Evolutionary conservation across 495 filamentous ascomycete genomes (phyloP), one percentile per base, ranked within the genome.

Genomic region (Thozetella sp.): DNA sequence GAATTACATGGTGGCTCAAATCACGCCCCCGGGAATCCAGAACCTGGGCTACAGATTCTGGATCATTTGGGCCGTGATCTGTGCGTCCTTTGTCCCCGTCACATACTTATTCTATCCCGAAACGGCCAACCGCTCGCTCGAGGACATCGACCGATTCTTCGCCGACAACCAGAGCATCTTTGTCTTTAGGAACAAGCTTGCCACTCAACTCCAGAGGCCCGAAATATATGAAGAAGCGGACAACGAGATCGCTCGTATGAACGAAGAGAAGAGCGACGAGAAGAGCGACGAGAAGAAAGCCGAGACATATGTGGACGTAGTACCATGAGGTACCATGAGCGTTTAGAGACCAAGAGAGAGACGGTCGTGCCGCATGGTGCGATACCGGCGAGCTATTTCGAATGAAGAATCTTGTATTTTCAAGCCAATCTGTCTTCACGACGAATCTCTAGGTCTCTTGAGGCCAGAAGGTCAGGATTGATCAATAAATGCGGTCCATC

Each of bases 121-220:
- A 15, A 37, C 30, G 30, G 30, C 30, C 6, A 37, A 37, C 30
- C 30, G 30, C 6, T 37, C 30, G 15, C 30, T 54, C 3, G 52
- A 54, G 52, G 52, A 54, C 19, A 22, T 54, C 52, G 52, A 54
- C 24, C 11, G 52, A n/a, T 54, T 54, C 52, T 54, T 54, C 24
- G 17, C 17, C 9, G 52, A 54, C 22, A 54, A 54, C 25, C 52
- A 22, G 25, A 11, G 25, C 10, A 26, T 54, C 52, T 54, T 54
- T 23, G 26, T 54, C 23, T 37, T 37, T 15, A 37, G 30, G 30
- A 37, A 37, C 30, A 37, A 37, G 30, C 6, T 37, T 37, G 30
- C 30, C 30, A 37, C 30, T 15, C 30, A 37, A 15, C 30, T 37
- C 30, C 30, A 37, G 15, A 6, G 30, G 15, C 30, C 30, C 6